A percentile compares a stretch with the other conserved stretches of the same genome.
phyloP scores from a whole-genome alignment of 805 yeast species.

The Blastobotrys muscicola region DNA sequence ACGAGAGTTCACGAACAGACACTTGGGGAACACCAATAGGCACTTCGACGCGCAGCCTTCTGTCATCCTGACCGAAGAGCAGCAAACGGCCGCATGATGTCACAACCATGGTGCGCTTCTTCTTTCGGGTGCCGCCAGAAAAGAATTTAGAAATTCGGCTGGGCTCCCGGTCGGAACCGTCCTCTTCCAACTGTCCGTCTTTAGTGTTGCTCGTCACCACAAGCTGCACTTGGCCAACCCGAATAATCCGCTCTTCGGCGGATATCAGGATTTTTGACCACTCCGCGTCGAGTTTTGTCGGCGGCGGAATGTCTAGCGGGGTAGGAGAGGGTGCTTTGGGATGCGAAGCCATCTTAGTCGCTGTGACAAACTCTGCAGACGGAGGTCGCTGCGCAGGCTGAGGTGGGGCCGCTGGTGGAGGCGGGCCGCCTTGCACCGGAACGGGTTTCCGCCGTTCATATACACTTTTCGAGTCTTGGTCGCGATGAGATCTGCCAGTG shows the following conservation, averaged over 20 bases:
- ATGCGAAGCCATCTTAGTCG: conserved; percentile 13
- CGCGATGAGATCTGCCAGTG: too few species aligned
- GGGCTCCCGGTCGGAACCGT: conserved; percentile 14
- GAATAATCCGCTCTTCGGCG: conserved; percentile 39
- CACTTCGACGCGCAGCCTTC: conserved; percentile 24
- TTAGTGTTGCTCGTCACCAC: conserved; percentile 5
- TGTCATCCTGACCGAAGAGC: conserved; percentile 24
- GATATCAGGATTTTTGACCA: conserved; percentile 36
- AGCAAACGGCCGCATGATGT: conserved; percentile 28
- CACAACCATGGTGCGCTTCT: conserved; percentile 26
- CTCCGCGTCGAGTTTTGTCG: conserved; percentile 39
- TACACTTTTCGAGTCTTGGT: too few species aligned
- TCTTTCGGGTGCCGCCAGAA: conserved; percentile 15
- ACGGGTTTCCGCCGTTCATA: too few species aligned
- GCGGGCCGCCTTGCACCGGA: background rate
- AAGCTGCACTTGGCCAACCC: conserved; percentile 33
- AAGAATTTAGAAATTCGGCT: conserved; percentile 24
- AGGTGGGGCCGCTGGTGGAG: background rate
- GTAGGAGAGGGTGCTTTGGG: conserved; percentile 24
- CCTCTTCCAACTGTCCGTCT: conserved; percentile 10
- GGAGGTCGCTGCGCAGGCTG: conserved; percentile 3
- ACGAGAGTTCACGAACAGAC: conserved; percentile 25
- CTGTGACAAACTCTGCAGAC: conserved; percentile 1
- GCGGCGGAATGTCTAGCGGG: conserved; percentile 33
- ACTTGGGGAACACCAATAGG: conserved; percentile 27